Evolutionary conservation across 306 rosid genomes (phyloP).

Genomic region (Citrullus colocynthis): DNA sequence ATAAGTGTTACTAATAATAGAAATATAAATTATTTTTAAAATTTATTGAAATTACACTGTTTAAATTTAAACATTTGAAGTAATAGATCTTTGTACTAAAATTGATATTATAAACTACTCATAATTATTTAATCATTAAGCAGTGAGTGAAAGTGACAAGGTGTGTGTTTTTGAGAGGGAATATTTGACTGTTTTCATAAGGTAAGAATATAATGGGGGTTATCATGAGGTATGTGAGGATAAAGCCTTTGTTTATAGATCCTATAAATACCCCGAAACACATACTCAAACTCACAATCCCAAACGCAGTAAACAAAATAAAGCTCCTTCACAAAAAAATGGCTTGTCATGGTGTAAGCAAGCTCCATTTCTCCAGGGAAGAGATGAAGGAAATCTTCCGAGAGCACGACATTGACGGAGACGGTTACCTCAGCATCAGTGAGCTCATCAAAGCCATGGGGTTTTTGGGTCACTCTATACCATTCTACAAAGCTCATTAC

Average conservation of each 20-base stretch:
- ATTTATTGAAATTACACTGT: too few relatives aligned
- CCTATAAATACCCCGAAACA: neutral
- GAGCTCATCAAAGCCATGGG: neutral
- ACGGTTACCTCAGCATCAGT: neutral
- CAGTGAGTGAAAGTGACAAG: neutral
- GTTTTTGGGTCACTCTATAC: neutral
- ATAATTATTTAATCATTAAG: neutral
- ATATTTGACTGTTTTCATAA: neutral
- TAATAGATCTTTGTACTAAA: too few relatives aligned
- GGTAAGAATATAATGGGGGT: neutral
- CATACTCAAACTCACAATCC: neutral
- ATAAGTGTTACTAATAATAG: too few relatives aligned
- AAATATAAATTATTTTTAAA: too few relatives aligned
- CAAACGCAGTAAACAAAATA: neutral
- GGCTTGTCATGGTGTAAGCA: neutral
- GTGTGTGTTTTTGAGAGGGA: neutral
- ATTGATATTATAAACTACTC: too few relatives aligned
- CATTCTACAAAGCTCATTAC: neutral
- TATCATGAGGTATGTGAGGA: neutral
- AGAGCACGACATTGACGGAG: slow-evolving; percentile 4
- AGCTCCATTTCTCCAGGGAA: neutral
- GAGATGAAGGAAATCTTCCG: neutral
- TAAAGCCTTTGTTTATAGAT: neutral
- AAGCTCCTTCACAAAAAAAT: neutral
- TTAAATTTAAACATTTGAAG: too few relatives aligned